Evolutionary conservation across 352 stramenopile genomes (phyloP).

Genomic region (Phytophthora sp.): DNA sequence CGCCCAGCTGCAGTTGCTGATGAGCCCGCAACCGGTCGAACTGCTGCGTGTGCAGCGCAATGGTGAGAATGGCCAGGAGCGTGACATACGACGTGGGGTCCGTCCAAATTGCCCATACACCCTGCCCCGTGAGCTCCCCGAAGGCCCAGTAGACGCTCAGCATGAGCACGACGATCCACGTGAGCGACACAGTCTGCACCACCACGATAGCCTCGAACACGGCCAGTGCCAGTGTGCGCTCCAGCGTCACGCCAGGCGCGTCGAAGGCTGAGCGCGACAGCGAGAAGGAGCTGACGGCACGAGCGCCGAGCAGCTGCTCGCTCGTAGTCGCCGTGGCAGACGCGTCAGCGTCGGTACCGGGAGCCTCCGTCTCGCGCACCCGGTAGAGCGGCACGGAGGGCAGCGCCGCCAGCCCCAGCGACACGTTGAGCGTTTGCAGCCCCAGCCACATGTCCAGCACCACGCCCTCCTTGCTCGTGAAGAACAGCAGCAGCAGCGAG

Average conservation of each 20-base stretch:
- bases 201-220: slow-evolving; percentile 76
- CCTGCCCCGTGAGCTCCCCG: slow-evolving; percentile 46
- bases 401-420: slow-evolving; percentile 61
- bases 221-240: slow-evolving; percentile 54
- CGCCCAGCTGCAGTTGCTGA: slow-evolving; percentile 68
- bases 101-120: slow-evolving; percentile 39
- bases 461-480: slow-evolving; percentile 35
- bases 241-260: slow-evolving; percentile 41
- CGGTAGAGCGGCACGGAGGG: slow-evolving; percentile 53
- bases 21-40: slow-evolving; percentile 71
- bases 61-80: slow-evolving; percentile 44
- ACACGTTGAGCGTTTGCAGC: slow-evolving; percentile 62
- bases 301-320: slow-evolving; percentile 24
- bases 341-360: not conserved
- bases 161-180: slow-evolving; percentile 55
- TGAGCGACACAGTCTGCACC: slow-evolving; percentile 57
- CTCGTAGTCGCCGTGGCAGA: slow-evolving; percentile 1
- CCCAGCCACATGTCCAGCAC: slow-evolving; percentile 53
- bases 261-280: slow-evolving; percentile 58
- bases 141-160: slow-evolving; percentile 53
- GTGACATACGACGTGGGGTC: slow-evolving; percentile 30
- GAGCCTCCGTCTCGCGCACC: slow-evolving; percentile 1
- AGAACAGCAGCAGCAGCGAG: slow-evolving; percentile 47
- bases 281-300: slow-evolving; percentile 51
- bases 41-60: slow-evolving; percentile 64